phyloP scores from a whole-genome alignment of 345 rosid species.

The Melastoma malabathricum region DNA sequence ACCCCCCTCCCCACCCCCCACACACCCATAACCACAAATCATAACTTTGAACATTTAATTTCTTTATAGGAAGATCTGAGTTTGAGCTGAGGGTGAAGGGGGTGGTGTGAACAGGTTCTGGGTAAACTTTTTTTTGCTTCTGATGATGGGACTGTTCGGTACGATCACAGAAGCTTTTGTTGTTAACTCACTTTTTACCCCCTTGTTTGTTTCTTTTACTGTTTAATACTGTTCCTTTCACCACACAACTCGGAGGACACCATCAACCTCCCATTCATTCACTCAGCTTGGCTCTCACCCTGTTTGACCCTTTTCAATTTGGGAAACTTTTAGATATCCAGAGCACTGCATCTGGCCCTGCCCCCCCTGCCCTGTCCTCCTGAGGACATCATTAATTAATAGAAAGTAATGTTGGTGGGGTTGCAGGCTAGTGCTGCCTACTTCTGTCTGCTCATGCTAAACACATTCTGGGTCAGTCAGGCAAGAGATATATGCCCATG shows the following conservation, averaged over 20 bases:
- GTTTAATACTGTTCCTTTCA: constrained; percentile 16
- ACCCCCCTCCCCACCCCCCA: no score
- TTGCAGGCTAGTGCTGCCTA: background rate
- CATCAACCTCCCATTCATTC: no score
- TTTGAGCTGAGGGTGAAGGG: no score
- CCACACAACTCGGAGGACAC: constrained; percentile 9
- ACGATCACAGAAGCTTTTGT: constrained; percentile 15
- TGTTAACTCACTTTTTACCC: constrained; percentile 12
- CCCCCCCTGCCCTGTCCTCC: background rate
- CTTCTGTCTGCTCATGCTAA: background rate
- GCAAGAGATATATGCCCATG: no score
- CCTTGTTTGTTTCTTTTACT: constrained; percentile 10
- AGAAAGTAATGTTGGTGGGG: background rate
- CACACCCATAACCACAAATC: no score
- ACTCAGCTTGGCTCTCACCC: constrained; percentile 14
- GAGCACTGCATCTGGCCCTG: no score
- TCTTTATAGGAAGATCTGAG: background rate
- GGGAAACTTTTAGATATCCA: constrained; percentile 11
- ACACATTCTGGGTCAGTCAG: no score
- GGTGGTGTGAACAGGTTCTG: no score
- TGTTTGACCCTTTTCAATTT: constrained; percentile 22
- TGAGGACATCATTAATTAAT: background rate
- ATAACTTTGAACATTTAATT: background rate
- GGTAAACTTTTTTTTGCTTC: background rate
- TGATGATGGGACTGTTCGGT: constrained; percentile 35